Base-by-base conservation (phyloP, 108 stramenopile species). In the Skeletonema marinoi region DNA sequence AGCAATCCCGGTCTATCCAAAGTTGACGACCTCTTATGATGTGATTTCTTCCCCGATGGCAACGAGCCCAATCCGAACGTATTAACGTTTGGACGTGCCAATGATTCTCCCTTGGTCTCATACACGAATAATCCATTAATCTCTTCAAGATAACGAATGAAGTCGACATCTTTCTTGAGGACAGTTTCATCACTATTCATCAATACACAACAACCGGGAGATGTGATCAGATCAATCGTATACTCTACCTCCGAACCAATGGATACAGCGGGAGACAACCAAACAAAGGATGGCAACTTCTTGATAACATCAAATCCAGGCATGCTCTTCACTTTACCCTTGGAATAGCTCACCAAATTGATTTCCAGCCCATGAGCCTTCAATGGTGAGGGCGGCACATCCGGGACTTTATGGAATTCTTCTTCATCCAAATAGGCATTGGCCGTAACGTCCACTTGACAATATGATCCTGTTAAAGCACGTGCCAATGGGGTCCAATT, bases 341-440 rank as follows among this genome's bases (percentile, higher is more conserved):
- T 81, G 9, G 88, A 89, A 50, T 80, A 88, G 80, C 17, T 88
- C 87, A 96, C 95, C 9, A 96, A 81, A 78, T 91, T 92, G 9
- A 91, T 89, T 88, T 96, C 95, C 68, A 92, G 87, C 4, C 95
- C 95, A 67, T 86, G 74, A 12, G 91, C 92, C 75, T 92, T 93
- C 63, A 91, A 86, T 32, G 93, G 94, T 61, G 89, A 92, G 0
- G 88, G 88, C 16, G 92, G 92, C 60, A 66, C 74, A 63, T 90
- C 87, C 21, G 91, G 93, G 16, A 86, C 56, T 36, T 65, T 73
- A 30, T 72, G 44, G 70, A 92, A 95, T 14, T 75, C 77, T 2
- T 75, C 74, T 19, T 80, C 75, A 58, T 95, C 97, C 31, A 98
- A 73, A 71, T 89, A 95, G 54, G 95, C 91, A 70, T 92, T 93